Conservation (phyloP, 1,139 yeast species). For the Geotrichum phurueaensis region DNA sequence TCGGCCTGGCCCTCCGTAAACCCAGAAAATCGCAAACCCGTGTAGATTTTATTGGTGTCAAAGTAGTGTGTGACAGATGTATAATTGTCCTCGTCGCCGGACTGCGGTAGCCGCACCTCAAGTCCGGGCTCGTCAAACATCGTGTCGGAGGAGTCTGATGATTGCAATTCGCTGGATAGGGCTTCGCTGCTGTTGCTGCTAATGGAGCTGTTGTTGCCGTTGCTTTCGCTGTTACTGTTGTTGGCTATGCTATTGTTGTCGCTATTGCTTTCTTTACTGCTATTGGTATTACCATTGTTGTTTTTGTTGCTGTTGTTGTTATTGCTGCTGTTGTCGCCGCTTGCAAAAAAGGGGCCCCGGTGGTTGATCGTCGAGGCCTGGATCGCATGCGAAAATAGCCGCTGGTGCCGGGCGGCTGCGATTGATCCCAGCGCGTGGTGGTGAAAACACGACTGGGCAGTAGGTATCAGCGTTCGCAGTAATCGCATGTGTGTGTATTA, state of each 20-base stretch:
- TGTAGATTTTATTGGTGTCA: slow-evolving; percentile 39
- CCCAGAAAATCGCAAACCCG: slow-evolving; percentile 36
- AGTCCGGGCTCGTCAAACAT: background rate
- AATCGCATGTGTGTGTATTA: background rate
- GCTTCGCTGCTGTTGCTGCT: background rate
- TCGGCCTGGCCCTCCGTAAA: slow-evolving; percentile 40
- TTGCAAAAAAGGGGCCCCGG: background rate
- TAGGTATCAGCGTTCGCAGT: background rate
- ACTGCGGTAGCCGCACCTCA: slow-evolving; percentile 6
- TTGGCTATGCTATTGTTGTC: background rate
- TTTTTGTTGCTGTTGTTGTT: background rate
- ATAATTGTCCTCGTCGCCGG: slow-evolving; percentile 1
- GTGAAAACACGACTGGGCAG: background rate
- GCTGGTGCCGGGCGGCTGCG: background rate
- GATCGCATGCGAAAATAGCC: background rate
- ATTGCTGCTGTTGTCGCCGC: background rate
- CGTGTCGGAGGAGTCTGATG: background rate
- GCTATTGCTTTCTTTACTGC: background rate
- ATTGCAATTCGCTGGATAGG: background rate
- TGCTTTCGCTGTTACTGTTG: background rate
- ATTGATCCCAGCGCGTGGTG: background rate
- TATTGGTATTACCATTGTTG: background rate
- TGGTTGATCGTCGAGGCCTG: background rate
- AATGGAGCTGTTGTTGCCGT: background rate
- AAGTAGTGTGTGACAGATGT: slow-evolving; percentile 29